Evolutionary conservation across 768 basidiomycete genomes (phyloP).

Genomic region (Neoboletus subvelutipes): DNA sequence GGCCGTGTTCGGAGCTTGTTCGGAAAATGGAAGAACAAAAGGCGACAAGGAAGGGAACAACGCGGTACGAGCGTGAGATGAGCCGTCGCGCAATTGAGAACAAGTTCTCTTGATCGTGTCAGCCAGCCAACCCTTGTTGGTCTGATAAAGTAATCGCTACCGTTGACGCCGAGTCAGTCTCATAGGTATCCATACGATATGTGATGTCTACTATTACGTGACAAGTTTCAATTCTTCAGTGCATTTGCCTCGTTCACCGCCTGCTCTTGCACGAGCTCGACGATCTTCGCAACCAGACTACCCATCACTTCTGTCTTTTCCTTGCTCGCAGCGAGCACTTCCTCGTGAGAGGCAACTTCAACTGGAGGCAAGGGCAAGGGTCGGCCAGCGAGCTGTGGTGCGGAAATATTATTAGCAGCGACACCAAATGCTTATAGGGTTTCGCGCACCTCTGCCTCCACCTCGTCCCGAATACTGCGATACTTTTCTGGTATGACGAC

Average conservation of each 20-base stretch:
- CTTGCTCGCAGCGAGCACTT: constrained; percentile 67
- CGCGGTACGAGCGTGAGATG: constrained; percentile 27
- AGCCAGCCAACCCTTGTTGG: neutral
- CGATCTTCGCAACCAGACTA: constrained; percentile 63
- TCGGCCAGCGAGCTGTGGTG: constrained; percentile 59
- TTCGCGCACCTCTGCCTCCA: constrained; percentile 66
- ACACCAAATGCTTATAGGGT: neutral
- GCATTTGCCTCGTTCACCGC: constrained; percentile 4
- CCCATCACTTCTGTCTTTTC: constrained; percentile 73
- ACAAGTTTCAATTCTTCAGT: constrained; percentile 4
- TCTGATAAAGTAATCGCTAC: neutral
- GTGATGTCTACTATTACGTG: constrained; percentile 5
- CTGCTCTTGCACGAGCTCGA: constrained; percentile 39
- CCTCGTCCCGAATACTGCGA: constrained; percentile 68
- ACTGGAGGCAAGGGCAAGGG: constrained; percentile 39
- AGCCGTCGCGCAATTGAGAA: neutral
- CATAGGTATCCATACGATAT: neutral
- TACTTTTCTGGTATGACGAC: constrained; percentile 73
- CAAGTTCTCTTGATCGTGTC: neutral
- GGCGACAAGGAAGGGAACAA: constrained; percentile 14
- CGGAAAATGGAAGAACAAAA: neutral
- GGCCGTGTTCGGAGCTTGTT: constrained; percentile 26
- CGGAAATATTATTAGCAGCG: constrained; percentile 2
- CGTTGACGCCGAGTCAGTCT: too few relatives aligned
- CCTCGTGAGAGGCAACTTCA: constrained; percentile 70